Evolutionary conservation across 345 rosid species (phyloP), one percentile per base, ranked within the genome.

Genomic region (Isatis tinctoria): DNA sequence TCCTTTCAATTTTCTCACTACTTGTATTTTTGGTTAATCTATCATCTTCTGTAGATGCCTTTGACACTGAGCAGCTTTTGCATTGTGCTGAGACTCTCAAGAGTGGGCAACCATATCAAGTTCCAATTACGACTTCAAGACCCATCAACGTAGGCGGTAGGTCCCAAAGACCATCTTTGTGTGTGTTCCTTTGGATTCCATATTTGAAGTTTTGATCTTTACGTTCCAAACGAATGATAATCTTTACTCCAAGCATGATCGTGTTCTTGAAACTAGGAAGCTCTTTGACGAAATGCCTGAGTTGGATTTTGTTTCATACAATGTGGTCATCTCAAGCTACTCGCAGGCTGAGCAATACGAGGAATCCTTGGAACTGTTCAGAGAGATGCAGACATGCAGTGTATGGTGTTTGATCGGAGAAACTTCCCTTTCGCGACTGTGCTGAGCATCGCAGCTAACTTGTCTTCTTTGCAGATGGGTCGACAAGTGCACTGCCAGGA

Each of bases 11-110:
- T 32, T 30, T 4, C 5, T 30, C 32, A 30, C 32, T 30, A 30
- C 32, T 32, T 32, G 35, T 32, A 32, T 2, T 32, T 57, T 22
- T 70, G 64, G 36, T 70, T 51, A 24, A 59, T 59, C 28, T 64
- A 1, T 20, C 13, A 27, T 27, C 16, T 33, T 39, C 45, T 82
- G 44, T 79, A 95, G 97, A 95, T 79, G 97, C 99, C 60, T 95
- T 90, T 79, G 99, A 95, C 77, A 92, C 97, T 0, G 99, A 95
- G 76, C 99, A 95, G 84, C n/a, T n/a, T n/a, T n/a, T n/a, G n/a
- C n/a, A n/a, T n/a, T n/a, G n/a, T n/a, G n/a, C n/a, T n/a, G n/a
- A 81, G 74, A 85, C 78, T 82, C 96, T 95, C 70, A 88, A 82
- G 83, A 74, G 84, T 16, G 91, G 97, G 7, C 93, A 81, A 20